phyloP scores from a whole-genome alignment of 192 early-diverging fungal genomes.

The Coemansia sp. region DNA sequence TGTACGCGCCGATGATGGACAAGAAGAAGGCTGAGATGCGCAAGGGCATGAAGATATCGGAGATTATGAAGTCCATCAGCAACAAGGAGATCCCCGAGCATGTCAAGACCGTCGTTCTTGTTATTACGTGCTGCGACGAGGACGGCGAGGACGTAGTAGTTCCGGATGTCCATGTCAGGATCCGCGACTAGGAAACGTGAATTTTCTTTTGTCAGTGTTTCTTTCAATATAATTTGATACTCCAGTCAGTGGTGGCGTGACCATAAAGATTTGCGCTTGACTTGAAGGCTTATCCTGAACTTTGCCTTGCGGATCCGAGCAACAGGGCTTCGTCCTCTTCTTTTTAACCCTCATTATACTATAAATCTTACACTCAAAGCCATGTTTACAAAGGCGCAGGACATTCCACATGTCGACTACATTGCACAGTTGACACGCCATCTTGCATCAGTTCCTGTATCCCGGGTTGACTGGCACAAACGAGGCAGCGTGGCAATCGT shows the following conservation, averaged over 20 bases:
- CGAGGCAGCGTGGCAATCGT: constrained; percentile 40
- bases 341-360: too few relatives aligned
- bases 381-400: constrained; percentile 4
- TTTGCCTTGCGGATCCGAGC: too few relatives aligned
- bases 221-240: not conserved
- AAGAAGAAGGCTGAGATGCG: constrained; percentile 86
- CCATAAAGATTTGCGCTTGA: constrained; percentile 1
- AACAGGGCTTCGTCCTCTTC: too few relatives aligned
- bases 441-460: constrained; percentile 25
- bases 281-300: not conserved
- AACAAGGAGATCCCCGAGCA: constrained; percentile 86
- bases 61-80: constrained; percentile 75
- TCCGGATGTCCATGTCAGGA: constrained; percentile 39
- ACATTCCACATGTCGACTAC: constrained; percentile 32
- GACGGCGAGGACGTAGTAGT: constrained; percentile 90
- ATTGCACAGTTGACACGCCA: constrained; percentile 39
- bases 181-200: constrained; percentile 30
- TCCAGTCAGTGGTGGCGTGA: not conserved
- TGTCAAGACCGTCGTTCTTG: constrained; percentile 81
- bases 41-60: constrained; percentile 74
- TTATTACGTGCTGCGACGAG: constrained; percentile 83
- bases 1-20: constrained; percentile 86
- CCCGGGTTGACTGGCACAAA: not conserved
- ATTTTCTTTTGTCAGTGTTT: not conserved
- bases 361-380: too few relatives aligned